Evolutionary conservation across 2,329 filamentous ascomycete species (phyloP).

Genomic region (Penicillium sp.): DNA sequence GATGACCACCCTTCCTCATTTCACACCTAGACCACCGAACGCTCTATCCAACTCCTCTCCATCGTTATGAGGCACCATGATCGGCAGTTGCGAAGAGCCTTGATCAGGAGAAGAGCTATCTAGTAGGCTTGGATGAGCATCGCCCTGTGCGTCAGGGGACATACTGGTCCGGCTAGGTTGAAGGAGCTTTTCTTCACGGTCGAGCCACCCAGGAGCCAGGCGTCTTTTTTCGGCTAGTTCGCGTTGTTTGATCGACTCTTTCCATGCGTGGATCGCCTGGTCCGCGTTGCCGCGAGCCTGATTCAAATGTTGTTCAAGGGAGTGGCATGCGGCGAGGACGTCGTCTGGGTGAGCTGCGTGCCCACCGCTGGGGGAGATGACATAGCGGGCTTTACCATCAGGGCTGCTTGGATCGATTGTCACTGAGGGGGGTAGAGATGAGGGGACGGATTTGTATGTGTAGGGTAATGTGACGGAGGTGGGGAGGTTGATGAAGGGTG

Average conservation of each 20-base stretch:
- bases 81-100: conserved; percentile 34
- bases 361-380: conserved; percentile 73
- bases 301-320: conserved; percentile 72
- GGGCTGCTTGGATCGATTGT: conserved; percentile 51
- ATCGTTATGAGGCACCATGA: conserved; percentile 45
- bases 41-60: conserved; percentile 55
- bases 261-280: conserved; percentile 64
- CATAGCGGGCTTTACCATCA: conserved; percentile 61
- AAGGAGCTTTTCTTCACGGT: conserved; percentile 59
- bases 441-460: conserved; percentile 88
- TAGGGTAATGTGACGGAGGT: conserved; percentile 89
- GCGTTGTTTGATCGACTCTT: conserved; percentile 59
- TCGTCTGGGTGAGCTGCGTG: conserved; percentile 83
- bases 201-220: conserved; percentile 64
- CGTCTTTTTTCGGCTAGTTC: conserved; percentile 63
- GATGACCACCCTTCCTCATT: conserved; percentile 29
- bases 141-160: conserved; percentile 13
- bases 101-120: conserved; percentile 39
- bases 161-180: conserved; percentile 45
- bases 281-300: conserved; percentile 67
- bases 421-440: conserved; percentile 73
- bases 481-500: conserved; percentile 88
- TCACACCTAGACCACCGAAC: conserved; percentile 50
- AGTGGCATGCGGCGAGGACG: conserved; percentile 77
- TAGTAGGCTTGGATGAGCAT: conserved; percentile 32